Conservation (phyloP, 2,329 filamentous ascomycete genomes). For the Mycogone perniciosa region DNA sequence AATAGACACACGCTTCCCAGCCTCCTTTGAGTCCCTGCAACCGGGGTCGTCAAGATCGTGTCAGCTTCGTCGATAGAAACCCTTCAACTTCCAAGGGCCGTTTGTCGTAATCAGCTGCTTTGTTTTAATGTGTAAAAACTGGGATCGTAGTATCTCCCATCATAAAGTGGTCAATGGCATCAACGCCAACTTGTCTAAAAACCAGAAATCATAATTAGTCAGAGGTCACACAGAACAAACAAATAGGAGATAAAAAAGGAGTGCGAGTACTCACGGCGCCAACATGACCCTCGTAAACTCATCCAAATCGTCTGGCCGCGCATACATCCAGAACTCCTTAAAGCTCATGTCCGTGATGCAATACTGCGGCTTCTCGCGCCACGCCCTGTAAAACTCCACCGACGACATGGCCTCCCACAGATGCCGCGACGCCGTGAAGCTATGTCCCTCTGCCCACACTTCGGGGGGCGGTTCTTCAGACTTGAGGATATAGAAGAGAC, state of each 20-base stretch:
- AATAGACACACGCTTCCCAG: too few species aligned
- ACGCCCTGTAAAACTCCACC: constrained; percentile 36
- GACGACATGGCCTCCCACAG: constrained; percentile 38
- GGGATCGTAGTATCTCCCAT: constrained; percentile 21
- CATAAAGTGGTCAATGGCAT: constrained; percentile 33
- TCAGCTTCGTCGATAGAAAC: too few species aligned
- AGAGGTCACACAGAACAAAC: neutral
- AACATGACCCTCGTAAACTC: constrained; percentile 35
- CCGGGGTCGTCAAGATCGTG: too few species aligned
- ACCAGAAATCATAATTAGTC: neutral
- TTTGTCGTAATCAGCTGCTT: too few species aligned
- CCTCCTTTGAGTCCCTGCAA: too few species aligned
- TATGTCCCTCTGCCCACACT: constrained; percentile 10
- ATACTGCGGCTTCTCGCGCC: constrained; percentile 37
- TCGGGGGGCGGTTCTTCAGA: constrained; percentile 20
- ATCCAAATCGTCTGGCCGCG: constrained; percentile 31
- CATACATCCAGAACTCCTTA: constrained; percentile 32
- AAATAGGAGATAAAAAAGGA: neutral
- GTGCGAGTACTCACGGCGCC: constrained; percentile 28
- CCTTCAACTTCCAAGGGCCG: too few species aligned
- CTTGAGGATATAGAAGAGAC: constrained; percentile 30
- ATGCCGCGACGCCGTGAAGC: constrained; percentile 35
- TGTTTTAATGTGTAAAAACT: neutral
- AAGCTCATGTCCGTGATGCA: constrained; percentile 29
- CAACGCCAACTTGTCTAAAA: constrained; percentile 29